Base-by-base conservation (phyloP, 2,329 filamentous ascomycete species). In the Botrytis aclada region DNA sequence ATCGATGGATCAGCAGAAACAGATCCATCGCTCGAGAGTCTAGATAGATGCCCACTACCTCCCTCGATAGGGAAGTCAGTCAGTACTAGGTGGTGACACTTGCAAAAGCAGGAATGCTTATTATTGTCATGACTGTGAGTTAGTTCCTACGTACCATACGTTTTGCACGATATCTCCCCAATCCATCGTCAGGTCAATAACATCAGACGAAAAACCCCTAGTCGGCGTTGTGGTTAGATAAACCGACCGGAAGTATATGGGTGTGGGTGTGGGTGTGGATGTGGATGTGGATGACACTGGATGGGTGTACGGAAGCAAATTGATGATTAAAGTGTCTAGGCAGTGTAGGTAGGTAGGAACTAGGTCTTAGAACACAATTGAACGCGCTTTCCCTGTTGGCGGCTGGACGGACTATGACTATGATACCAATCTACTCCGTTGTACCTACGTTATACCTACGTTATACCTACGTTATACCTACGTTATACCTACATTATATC, bases 351-450 rank as follows among this genome's bases (percentile, higher is more conserved):
- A 5, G 37, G 6, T 39, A 34, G 34, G 4, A 6, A n/a, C n/a
- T 34, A 34, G 34, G 34, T 34, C 34, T n/a, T n/a, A n/a, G n/a
- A n/a, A n/a, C n/a, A n/a, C n/a, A 29, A 29, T 56, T 56, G 51
- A 32, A 64, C 61, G 61, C 61, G 61, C 29, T 41, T 64, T 45
- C 61, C 61, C 39, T 64, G 61, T 43, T 45, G 61, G 61, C 61
- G 32, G 51, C 51, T 56, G 51, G n/a, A 29, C n/a, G n/a, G n/a
- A n/a, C n/a, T n/a, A n/a, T n/a, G n/a, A n/a, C n/a, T n/a, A n/a
- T n/a, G n/a, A n/a, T n/a, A n/a, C n/a, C n/a, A n/a, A n/a, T n/a
- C n/a, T n/a, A n/a, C n/a, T n/a, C n/a, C n/a, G n/a, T n/a, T n/a
- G n/a, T n/a, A n/a, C n/a, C n/a, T n/a, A n/a, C n/a, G n/a, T n/a